A percentile compares a stretch with the other conserved stretches of the same genome.
Evolutionary conservation across 306 rosid species (phyloP).

Genomic region (Fragaria nilgerrensis): DNA sequence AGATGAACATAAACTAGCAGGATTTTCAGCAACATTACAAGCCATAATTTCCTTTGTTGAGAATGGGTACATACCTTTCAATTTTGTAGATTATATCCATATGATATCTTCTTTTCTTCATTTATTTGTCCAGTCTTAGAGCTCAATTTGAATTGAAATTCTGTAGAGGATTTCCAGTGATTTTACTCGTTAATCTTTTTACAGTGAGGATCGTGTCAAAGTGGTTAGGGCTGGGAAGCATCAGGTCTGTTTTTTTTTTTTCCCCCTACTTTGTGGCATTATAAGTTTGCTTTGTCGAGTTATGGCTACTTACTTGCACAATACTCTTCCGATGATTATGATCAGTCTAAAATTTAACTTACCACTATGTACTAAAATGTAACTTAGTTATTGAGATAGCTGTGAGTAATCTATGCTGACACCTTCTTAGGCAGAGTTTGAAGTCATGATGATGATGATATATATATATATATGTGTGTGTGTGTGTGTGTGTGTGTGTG

Average conservation of each 20-base stretch:
- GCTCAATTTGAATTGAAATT: conserved; percentile 14
- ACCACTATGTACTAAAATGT: conserved; percentile 3
- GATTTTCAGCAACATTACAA: conserved; percentile 96
- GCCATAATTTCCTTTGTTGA: conserved; percentile 95
- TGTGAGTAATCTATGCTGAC: not conserved
- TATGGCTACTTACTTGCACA: not conserved
- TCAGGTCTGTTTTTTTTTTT: conserved; percentile 52
- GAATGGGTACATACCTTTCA: conserved; percentile 60
- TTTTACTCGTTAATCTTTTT: conserved; percentile 22
- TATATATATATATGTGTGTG: no score
- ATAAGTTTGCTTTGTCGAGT: conserved; percentile 11
- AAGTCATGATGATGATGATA: not conserved
- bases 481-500: not conserved
- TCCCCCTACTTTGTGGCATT: not conserved
- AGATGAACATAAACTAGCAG: conserved; percentile 95
- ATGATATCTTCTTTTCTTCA: not conserved
- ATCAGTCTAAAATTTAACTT: not conserved
- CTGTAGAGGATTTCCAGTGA: conserved; percentile 16
- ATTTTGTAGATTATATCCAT: conserved; percentile 24
- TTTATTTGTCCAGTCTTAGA: not conserved
- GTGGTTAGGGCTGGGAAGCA: conserved; percentile 88
- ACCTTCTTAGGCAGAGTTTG: not conserved
- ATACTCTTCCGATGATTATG: not conserved
- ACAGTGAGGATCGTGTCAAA: conserved; percentile 83
- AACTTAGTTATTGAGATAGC: not conserved